These are phyloP conservation scores for Acanthamoeba rhysodes DNA, from an alignment of 208 protist genomes.

Conservation along the genomic window DNA sequence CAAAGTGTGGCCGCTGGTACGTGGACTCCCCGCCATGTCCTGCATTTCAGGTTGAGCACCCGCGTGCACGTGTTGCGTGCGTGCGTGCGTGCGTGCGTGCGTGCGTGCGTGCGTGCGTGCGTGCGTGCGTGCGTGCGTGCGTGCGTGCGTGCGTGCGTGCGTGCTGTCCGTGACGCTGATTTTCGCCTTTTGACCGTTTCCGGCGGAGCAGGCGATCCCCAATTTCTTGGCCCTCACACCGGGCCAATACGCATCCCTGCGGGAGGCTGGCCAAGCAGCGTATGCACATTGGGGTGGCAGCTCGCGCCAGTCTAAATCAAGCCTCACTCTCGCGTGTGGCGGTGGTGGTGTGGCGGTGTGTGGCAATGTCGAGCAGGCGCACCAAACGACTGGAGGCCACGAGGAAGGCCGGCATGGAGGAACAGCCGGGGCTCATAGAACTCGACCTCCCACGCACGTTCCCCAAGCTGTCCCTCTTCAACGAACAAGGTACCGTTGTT, in stretches of 20 bases:
- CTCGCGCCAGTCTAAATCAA: not conserved
- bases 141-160: no score
- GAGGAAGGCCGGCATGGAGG: constrained; percentile 1
- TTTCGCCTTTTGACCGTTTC: no score
- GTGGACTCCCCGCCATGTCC: not conserved
- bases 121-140: no score
- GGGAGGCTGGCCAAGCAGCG: not conserved
- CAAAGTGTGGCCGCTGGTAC: constrained; percentile 12
- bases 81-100: no score
- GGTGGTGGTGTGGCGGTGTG: not conserved
- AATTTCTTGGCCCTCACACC: constrained; percentile 33
- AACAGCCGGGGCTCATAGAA: constrained; percentile 5
- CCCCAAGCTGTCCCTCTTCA: constrained; percentile 30
- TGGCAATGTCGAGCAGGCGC: not conserved
- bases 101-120: no score
- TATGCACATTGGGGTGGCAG: not conserved
- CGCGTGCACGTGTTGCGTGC: no score
- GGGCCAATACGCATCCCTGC: not conserved
- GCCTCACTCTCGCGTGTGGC: no score
- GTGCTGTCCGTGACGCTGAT: not conserved
- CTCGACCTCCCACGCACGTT: constrained; percentile 21
- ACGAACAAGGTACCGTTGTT: not conserved
- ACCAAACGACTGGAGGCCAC: constrained; percentile 3
- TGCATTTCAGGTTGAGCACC: no score
- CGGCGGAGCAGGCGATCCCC: not conserved